A percentile compares a stretch with the other conserved stretches of the same genome.
Conservation (phyloP, 139 green algal genomes). For the Coccomyxa sp. region DNA sequence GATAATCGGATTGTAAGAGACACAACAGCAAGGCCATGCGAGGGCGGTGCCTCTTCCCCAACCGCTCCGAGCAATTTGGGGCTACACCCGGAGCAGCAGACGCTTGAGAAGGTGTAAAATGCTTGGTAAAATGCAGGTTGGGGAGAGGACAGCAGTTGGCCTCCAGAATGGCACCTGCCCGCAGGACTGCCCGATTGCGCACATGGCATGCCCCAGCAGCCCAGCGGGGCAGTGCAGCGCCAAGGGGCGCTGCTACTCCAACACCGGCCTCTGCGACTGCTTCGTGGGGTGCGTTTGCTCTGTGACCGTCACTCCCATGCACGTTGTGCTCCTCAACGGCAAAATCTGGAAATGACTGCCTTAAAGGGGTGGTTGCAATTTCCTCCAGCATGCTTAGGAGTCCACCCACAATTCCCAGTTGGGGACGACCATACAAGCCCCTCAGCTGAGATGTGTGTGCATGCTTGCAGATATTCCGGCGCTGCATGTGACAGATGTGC, state of each 20-base stretch:
- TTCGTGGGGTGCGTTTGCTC: constrained; percentile 1
- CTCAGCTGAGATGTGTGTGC: no score
- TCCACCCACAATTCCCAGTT: no score
- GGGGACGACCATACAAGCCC: no score
- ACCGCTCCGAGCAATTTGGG: no score
- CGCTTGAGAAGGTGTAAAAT: neutral
- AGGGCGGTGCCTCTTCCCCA: no score
- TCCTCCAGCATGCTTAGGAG: no score
- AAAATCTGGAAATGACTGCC: no score
- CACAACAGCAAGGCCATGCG: no score
- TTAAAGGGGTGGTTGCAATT: no score
- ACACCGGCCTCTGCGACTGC: constrained; percentile 24
- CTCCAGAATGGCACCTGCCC: constrained; percentile 35
- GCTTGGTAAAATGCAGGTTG: constrained; percentile 17
- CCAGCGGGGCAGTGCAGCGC: constrained; percentile 8
- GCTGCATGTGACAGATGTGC: constrained; percentile 21
- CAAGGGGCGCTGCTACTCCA: constrained; percentile 18
- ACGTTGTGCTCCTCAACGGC: no score
- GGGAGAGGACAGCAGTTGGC: constrained; percentile 30
- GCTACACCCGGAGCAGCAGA: no score
- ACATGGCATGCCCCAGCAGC: constrained; percentile 25
- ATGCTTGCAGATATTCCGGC: constrained; percentile 23
- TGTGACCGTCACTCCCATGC: neutral
- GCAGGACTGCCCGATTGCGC: constrained; percentile 39
- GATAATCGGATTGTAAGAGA: no score